A percentile compares a stretch with the other conserved stretches of the same genome.
These are phyloP conservation scores for Lachnellula suecica DNA, from an alignment of 2,329 filamentous ascomycete species.

Conservation along the genomic window DNA sequence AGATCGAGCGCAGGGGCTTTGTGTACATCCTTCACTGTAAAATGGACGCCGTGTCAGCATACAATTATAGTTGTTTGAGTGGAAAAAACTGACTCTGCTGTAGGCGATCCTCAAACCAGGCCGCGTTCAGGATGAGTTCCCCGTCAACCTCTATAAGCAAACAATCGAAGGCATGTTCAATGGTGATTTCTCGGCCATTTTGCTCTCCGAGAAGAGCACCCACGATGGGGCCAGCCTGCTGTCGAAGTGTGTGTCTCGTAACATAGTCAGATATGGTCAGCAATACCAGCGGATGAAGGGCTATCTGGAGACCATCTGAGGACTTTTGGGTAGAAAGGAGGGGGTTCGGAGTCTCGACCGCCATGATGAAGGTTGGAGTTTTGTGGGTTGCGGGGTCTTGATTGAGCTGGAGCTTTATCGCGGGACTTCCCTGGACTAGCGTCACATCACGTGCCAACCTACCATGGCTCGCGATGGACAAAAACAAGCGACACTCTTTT, in stretches of 20 bases:
- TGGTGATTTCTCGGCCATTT: constrained; percentile 83
- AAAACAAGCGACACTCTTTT: too few relatives aligned
- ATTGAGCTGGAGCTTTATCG: too few relatives aligned
- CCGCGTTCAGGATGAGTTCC: constrained; percentile 60
- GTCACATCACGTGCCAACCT: too few relatives aligned
- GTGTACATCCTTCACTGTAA: constrained; percentile 81
- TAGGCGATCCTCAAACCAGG: constrained; percentile 75
- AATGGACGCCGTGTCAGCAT: constrained; percentile 4
- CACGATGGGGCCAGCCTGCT: constrained; percentile 72
- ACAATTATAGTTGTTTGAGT: background rate
- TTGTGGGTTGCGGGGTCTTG: background rate
- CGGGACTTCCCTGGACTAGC: too few relatives aligned
- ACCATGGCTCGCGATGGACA: too few relatives aligned
- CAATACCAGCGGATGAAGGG: constrained; percentile 90
- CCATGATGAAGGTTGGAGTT: constrained; percentile 41
- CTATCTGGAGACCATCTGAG: constrained; percentile 66
- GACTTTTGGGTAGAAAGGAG: constrained; percentile 67
- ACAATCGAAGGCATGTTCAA: constrained; percentile 92
- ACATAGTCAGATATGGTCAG: constrained; percentile 97
- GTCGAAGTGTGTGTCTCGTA: constrained; percentile 80
- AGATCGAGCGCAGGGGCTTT: constrained; percentile 80
- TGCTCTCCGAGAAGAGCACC: constrained; percentile 91
- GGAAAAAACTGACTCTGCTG: constrained; percentile 71
- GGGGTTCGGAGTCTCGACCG: constrained; percentile 46
- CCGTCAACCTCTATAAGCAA: constrained; percentile 51